Conservation (phyloP, 2,329 filamentous ascomycete species). For the Sporothrix sp. region DNA sequence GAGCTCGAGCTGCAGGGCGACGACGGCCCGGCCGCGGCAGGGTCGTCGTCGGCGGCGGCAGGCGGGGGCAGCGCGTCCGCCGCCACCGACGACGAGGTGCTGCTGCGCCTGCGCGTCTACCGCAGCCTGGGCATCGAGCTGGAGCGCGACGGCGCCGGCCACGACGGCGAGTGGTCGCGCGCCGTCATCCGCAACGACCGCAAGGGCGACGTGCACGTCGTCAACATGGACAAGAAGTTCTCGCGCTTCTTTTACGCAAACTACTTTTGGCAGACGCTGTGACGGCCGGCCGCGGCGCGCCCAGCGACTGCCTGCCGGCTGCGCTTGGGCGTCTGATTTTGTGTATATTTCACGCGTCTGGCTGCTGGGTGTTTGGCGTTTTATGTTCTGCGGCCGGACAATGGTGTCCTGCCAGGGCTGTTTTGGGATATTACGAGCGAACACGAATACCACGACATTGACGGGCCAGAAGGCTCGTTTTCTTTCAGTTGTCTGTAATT, state of each 20-base stretch:
- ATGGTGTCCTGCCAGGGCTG: neutral
- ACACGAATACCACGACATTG: neutral
- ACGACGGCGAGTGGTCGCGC: constrained; percentile 71
- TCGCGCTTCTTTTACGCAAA: constrained; percentile 88
- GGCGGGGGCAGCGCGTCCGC: constrained; percentile 23
- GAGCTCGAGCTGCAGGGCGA: constrained; percentile 82
- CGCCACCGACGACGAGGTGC: constrained; percentile 51
- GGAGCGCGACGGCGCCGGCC: constrained; percentile 55
- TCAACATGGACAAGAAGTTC: constrained; percentile 90
- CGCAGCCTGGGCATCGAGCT: constrained; percentile 84
- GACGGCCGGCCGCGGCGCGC: too few relatives aligned
- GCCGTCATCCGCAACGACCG: constrained; percentile 76
- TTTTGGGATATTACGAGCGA: constrained; percentile 3
- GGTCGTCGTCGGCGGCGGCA: neutral
- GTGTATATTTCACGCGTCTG: too few relatives aligned
- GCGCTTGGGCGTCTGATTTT: too few relatives aligned
- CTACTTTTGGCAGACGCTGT: constrained; percentile 89
- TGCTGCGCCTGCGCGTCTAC: constrained; percentile 80
- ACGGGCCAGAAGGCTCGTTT: too few relatives aligned
- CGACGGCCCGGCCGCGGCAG: constrained; percentile 47
- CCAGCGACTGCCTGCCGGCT: too few relatives aligned
- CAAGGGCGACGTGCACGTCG: constrained; percentile 87
- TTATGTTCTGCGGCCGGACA: neutral
- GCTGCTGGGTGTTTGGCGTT: constrained; percentile 10
- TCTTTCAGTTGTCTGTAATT: neutral